Evolutionary conservation across 2,329 filamentous ascomycete species (phyloP).

Genomic region (Colletotrichum sp.): DNA sequence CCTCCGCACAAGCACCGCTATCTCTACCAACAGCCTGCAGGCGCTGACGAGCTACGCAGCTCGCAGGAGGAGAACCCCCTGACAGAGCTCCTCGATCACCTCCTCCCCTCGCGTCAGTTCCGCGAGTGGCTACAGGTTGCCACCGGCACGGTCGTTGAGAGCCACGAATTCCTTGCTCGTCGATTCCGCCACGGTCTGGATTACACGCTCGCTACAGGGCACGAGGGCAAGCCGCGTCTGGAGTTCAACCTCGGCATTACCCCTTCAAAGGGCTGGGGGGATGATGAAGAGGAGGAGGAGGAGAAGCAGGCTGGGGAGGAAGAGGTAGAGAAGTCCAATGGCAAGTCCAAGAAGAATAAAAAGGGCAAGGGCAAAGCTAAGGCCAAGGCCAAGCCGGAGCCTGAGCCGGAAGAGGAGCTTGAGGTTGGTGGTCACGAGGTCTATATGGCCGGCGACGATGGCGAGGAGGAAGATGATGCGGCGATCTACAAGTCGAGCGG

Average conservation of each 20-base stretch:
- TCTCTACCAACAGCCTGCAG: slow-evolving; percentile 73
- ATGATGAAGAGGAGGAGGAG: slow-evolving; percentile 65
- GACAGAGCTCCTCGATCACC: slow-evolving; percentile 78
- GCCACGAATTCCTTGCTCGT: slow-evolving; percentile 79
- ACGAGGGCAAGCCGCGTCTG: slow-evolving; percentile 77
- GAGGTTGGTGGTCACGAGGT: slow-evolving; percentile 79
- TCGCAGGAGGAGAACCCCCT: slow-evolving; percentile 61
- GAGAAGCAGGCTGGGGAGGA: slow-evolving; percentile 55
- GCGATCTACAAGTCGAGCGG: slow-evolving; percentile 83
- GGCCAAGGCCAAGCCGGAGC: slow-evolving; percentile 30
- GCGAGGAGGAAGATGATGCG: slow-evolving; percentile 66
- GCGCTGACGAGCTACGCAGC: slow-evolving; percentile 38
- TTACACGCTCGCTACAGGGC: slow-evolving; percentile 90
- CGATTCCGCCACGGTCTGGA: slow-evolving; percentile 87
- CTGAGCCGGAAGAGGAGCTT: slow-evolving; percentile 28
- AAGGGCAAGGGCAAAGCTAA: slow-evolving; percentile 32
- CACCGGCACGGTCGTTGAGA: slow-evolving; percentile 76
- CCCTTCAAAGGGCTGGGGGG: slow-evolving; percentile 84
- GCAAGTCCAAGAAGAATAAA: slow-evolving; percentile 35
- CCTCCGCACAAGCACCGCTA: slow-evolving; percentile 97
- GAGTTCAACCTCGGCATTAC: slow-evolving; percentile 91
- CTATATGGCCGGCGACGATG: slow-evolving; percentile 91
- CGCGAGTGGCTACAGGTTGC: slow-evolving; percentile 87
- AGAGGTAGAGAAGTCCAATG: slow-evolving; percentile 38
- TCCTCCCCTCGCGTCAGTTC: slow-evolving; percentile 87